Evolutionary conservation across 108 stramenopile species (phyloP), one percentile per base, ranked within the genome.

Genomic region (Nannochloropsis gaditana): DNA sequence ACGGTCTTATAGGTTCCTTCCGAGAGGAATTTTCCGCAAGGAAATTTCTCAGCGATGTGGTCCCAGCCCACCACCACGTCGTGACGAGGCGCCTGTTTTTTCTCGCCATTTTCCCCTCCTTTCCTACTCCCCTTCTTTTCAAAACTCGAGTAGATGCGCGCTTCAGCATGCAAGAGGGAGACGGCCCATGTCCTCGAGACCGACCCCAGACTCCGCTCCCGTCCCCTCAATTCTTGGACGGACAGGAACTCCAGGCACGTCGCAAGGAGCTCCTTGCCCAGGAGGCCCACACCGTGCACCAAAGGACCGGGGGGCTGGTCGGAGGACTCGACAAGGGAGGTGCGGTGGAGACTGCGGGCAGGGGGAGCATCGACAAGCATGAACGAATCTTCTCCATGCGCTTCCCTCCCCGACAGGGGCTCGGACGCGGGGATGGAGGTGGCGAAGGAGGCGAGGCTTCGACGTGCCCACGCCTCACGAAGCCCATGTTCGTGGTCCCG

Each of bases 1-100:
- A 97, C 95, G 43, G 88, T 87, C 90, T 98, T 98, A 92, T 93
- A 97, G 9, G 93, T 95, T 31, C 97, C 97, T 83, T 96, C 95
- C 11, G 94, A 91, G 5, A 98, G 90, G 84, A 95, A 97, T 21
- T 86, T 47, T 41, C 86, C 86, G 79, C 86, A 86, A 5, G 86
- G 83, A 81, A 86, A 86, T 47, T 43, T 42, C 43, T n/a, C 47
- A 9, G 47, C 43, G 2, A 86, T 44, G 42, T 86, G 45, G 8
- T 59, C 47, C 82, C 10, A 44, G n/a, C 5, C 5, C 84, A 79
- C 11, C 80, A 45, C 79, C 43, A 41, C 79, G 31, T 79, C 80
- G 42, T 79, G 9, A 15, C 84, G 2, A 3, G 21, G 5, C 31
- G 15, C 21, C 41, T 11, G 44, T n/a, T 17, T 21, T 42, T 19